Evolutionary conservation across 164 flowering plant species (phyloP).

Genomic region (Piper betle): DNA sequence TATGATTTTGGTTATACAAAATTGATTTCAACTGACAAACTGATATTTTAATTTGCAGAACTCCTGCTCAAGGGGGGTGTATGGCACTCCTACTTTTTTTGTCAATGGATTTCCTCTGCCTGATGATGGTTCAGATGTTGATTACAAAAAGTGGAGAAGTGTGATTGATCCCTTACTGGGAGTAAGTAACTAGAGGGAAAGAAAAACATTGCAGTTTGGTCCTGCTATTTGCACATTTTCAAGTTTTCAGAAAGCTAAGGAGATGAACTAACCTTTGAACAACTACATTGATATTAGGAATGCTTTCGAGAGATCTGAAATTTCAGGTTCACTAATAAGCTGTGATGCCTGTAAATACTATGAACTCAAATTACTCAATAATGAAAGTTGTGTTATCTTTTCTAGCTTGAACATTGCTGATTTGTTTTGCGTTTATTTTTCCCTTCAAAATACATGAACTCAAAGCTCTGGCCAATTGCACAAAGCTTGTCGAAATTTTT

Average conservation of each 20-base stretch:
- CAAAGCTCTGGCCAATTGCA: too few species aligned
- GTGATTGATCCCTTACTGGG: constrained; percentile 50
- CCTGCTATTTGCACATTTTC: background rate
- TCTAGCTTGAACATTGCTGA: too few species aligned
- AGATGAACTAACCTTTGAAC: background rate
- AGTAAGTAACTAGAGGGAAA: background rate
- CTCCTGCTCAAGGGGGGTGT: constrained; percentile 69
- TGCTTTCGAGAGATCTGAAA: background rate
- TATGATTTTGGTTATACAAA: background rate
- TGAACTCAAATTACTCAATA: too few species aligned
- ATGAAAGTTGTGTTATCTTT: too few species aligned
- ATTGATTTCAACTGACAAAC: too few species aligned
- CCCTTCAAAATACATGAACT: too few species aligned
- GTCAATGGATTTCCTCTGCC: constrained; percentile 69
- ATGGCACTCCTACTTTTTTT: constrained; percentile 63
- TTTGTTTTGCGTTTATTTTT: too few species aligned
- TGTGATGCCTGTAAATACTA: background rate
- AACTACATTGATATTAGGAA: too few species aligned
- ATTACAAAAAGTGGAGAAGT: constrained; percentile 52
- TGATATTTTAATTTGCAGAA: constrained; percentile 29
- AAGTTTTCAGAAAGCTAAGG: background rate
- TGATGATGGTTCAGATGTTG: constrained; percentile 33
- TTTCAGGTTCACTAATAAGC: background rate
- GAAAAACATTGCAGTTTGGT: background rate
- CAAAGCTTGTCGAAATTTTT: too few species aligned